Base-by-base conservation (phyloP, 441 rosid genomes). In the Syzygium syzygioides region DNA sequence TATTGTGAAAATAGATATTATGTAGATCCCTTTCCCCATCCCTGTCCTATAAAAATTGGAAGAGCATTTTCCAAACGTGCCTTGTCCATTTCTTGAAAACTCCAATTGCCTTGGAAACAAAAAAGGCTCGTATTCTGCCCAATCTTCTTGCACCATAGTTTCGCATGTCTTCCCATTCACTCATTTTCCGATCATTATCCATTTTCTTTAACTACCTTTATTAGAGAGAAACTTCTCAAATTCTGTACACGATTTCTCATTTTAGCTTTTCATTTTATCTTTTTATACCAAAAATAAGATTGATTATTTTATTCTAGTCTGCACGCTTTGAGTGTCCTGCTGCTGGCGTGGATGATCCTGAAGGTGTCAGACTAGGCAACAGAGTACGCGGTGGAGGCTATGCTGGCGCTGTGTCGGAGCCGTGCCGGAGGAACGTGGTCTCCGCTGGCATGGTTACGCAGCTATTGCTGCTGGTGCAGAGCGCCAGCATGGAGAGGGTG, bases 401-500 rank as follows among this genome's bases (percentile, higher is more conserved):
- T 96, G 86, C 19, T 93, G 86, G 92, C 96, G 76, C 91, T 98
- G 95, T 92, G 89, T 91, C 92, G 91, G 99, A 95, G 71, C 37
- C 86, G 89, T 91, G 96, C 91, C 96, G 90, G 86, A 87, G 89
- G 37, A 98, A 96, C 85, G 98, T 98, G 45, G 96, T 94, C 87
- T 88, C 80, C 85, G 98, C 96, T 19, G 98, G 98, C 26, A 93
- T 96, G 90, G 68, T 96, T 93, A 96, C 95, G 7, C 96, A 95
- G 91, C 88, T 96, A 91, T 85, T 96, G 90, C 88, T 97, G 71
- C 89, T 96, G 89, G 96, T 98, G 90, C 99, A 96, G 91, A 96
- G 98, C 83, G 97, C 95, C 50, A 96, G 98, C 89, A 98, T 98
- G 92, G 98, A 94, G 34, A 93, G 97, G 32, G 98, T 97, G 6